phyloP scores from a whole-genome alignment of 2,329 filamentous ascomycete species.

The Fusarium vanettenii region DNA sequence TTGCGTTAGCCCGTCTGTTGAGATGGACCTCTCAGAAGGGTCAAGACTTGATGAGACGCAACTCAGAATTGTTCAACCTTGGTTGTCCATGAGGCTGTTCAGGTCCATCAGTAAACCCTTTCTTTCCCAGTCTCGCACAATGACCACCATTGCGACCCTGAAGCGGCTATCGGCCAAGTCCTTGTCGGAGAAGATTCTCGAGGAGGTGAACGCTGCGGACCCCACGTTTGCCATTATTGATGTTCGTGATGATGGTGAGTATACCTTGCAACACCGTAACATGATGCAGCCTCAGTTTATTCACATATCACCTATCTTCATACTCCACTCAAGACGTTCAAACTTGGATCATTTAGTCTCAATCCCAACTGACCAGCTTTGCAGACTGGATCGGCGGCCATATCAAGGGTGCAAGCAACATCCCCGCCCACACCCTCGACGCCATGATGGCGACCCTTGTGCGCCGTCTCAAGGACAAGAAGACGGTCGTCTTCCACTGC shows the following conservation, averaged over 20 bases:
- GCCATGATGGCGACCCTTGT: constrained; percentile 85
- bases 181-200: constrained; percentile 74
- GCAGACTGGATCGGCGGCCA: constrained; percentile 91
- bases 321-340: background rate
- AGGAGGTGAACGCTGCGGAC: constrained; percentile 54
- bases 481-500: constrained; percentile 94
- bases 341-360: background rate
- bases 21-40: background rate
- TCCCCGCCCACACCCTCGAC: constrained; percentile 80
- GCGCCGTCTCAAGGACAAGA: constrained; percentile 78
- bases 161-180: constrained; percentile 74
- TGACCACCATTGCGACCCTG: constrained; percentile 71
- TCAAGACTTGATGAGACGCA: constrained; percentile 8
- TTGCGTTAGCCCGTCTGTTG: background rate
- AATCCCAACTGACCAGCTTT: background rate
- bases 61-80: constrained; percentile 7
- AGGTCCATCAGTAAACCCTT: constrained; percentile 7
- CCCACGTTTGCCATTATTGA: constrained; percentile 80
- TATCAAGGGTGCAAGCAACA: constrained; percentile 81
- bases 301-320: background rate
- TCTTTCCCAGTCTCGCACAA: constrained; percentile 41
- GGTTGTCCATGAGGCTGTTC: constrained; percentile 22
- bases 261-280: background rate
- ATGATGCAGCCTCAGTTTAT: background rate
- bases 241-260: constrained; percentile 82